Evolutionary conservation across 2,329 filamentous ascomycete species (phyloP).

Genomic region (Cucurbitaria berberidis): DNA sequence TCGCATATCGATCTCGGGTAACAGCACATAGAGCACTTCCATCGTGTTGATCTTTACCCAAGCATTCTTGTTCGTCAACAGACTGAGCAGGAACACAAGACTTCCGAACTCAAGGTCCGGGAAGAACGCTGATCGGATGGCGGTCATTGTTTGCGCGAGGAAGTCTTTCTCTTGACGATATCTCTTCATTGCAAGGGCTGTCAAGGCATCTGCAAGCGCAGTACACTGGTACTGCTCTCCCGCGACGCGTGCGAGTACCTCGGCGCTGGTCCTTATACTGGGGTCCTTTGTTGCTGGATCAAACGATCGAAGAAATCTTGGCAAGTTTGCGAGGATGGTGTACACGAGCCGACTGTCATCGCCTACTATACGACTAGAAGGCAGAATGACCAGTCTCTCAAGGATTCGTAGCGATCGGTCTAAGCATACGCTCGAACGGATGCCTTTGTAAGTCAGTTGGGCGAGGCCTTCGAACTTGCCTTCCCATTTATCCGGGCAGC

Average conservation of each 20-base stretch:
- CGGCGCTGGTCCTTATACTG: constrained; percentile 64
- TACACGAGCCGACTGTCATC: constrained; percentile 83
- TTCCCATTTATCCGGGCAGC: constrained; percentile 86
- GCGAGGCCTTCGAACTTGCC: constrained; percentile 87
- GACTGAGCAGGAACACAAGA: constrained; percentile 86
- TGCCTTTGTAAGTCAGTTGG: constrained; percentile 84
- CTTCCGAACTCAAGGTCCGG: constrained; percentile 82
- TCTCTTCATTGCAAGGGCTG: constrained; percentile 70
- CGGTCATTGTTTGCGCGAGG: constrained; percentile 72
- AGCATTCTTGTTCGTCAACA: constrained; percentile 83
- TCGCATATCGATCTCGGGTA: constrained; percentile 91
- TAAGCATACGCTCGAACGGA: constrained; percentile 84
- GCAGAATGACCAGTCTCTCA: constrained; percentile 77
- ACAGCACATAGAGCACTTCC: constrained; percentile 82
- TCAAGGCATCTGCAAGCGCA: constrained; percentile 71
- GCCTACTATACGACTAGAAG: constrained; percentile 80
- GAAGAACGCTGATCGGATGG: constrained; percentile 79
- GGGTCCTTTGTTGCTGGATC: constrained; percentile 66
- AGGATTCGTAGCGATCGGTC: constrained; percentile 78
- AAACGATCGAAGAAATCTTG: constrained; percentile 79
- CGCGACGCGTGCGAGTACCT: constrained; percentile 73
- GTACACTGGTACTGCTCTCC: constrained; percentile 74
- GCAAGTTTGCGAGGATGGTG: constrained; percentile 88
- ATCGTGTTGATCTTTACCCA: constrained; percentile 96
- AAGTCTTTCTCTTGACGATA: constrained; percentile 77